These are phyloP conservation scores for Cordyceps militaris DNA, from an alignment of 2,329 filamentous ascomycete genomes.

Conservation along the genomic window DNA sequence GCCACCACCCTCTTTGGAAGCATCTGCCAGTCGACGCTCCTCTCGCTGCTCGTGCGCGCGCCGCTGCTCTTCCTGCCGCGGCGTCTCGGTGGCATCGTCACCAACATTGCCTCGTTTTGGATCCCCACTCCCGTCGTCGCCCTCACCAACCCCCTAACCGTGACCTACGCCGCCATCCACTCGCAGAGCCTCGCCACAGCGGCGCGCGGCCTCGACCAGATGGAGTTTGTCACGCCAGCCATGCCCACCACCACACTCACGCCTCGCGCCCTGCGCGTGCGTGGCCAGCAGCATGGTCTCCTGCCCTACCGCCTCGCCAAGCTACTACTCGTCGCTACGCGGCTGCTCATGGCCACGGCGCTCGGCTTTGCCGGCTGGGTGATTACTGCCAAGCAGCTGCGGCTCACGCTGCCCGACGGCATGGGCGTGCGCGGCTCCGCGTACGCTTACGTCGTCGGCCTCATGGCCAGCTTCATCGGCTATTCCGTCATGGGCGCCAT, in stretches of 20 bases:
- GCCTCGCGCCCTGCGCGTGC: conserved; percentile 41
- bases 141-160: conserved; percentile 81
- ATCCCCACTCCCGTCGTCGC: conserved; percentile 79
- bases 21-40: conserved; percentile 78
- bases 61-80: conserved; percentile 78
- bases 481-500: conserved; percentile 89
- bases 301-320: conserved; percentile 87
- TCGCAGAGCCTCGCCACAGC: conserved; percentile 74
- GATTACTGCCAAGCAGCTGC: conserved; percentile 74
- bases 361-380: conserved; percentile 97
- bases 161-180: conserved; percentile 92
- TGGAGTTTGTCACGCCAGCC: conserved; percentile 69
- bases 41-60: conserved; percentile 73
- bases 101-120: conserved; percentile 68
- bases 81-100: conserved; percentile 56
- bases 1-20: conserved; percentile 84
- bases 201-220: conserved; percentile 70
- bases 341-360: conserved; percentile 82
- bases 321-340: conserved; percentile 80
- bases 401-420: conserved; percentile 49
- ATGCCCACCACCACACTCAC: conserved; percentile 67
- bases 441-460: conserved; percentile 89
- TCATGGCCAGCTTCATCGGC: conserved; percentile 89
- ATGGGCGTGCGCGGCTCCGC: conserved; percentile 65
- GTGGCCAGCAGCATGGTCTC: conserved; percentile 47